These are phyloP conservation scores for Diaporthe helianthi DNA, from an alignment of 2,329 filamentous ascomycete species.

Conservation along the genomic window DNA sequence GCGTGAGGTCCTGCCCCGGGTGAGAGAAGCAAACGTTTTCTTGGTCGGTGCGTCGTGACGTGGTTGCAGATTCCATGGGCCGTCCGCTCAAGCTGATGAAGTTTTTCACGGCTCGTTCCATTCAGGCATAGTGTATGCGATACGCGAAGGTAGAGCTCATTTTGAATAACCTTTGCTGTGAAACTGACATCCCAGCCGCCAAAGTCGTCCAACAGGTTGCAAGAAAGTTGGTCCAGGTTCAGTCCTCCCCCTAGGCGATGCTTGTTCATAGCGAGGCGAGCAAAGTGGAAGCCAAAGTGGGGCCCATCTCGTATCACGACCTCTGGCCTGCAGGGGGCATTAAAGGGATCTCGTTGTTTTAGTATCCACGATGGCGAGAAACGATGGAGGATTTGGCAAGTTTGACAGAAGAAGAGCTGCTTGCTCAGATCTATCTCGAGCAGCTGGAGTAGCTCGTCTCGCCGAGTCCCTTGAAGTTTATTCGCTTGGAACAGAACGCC, in stretches of 20 bases:
- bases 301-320: neutral
- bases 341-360: neutral
- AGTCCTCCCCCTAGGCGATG: neutral
- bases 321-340: neutral
- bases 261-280: slow-evolving; percentile 1
- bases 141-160: neutral
- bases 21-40: neutral
- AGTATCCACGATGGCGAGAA: neutral
- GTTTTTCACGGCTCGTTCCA: neutral
- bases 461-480: neutral
- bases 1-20: neutral
- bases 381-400: neutral
- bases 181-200: neutral
- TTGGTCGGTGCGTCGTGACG: neutral
- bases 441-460: neutral
- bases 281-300: neutral
- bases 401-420: neutral
- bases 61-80: neutral
- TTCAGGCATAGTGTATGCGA: neutral
- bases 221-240: neutral
- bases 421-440: neutral
- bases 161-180: neutral
- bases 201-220: neutral
- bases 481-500: neutral
- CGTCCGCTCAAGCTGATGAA: neutral